Conservation (phyloP, 1,284 basidiomycete species). For the Farysia itapuensis region DNA sequence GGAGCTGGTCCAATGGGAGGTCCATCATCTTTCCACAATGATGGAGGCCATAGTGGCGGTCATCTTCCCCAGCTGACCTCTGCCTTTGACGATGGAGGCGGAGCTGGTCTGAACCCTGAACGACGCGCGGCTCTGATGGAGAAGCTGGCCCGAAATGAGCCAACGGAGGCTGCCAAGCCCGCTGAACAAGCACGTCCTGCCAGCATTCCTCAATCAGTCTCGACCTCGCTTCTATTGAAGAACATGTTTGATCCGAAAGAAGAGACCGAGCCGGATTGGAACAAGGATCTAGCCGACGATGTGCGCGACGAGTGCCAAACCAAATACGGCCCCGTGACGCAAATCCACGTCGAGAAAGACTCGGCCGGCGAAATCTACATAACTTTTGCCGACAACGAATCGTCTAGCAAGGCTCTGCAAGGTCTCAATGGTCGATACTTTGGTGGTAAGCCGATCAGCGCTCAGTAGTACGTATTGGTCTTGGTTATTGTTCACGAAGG, state of each 20-base stretch:
- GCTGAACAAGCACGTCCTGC: slow-evolving; percentile 66
- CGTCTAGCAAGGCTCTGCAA: slow-evolving; percentile 79
- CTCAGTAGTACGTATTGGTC: slow-evolving; percentile 43
- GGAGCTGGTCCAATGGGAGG: slow-evolving; percentile 8
- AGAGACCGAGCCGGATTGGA: slow-evolving; percentile 94
- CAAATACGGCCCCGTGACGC: slow-evolving; percentile 83
- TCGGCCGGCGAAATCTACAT: slow-evolving; percentile 91
- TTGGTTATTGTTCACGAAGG: neutral
- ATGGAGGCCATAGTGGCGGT: slow-evolving; percentile 21
- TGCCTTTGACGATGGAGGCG: slow-evolving; percentile 54
- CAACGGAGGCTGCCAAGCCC: slow-evolving; percentile 4
- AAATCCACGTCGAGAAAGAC: slow-evolving; percentile 91
- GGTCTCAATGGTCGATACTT: slow-evolving; percentile 79
- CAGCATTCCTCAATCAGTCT: slow-evolving; percentile 24
- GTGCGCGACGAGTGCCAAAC: slow-evolving; percentile 88
- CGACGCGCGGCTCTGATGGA: slow-evolving; percentile 55
- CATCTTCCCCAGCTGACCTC: slow-evolving; percentile 40
- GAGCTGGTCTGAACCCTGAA: slow-evolving; percentile 48
- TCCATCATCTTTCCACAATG: neutral
- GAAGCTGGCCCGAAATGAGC: slow-evolving; percentile 51
- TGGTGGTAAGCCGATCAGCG: slow-evolving; percentile 52
- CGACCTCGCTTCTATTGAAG: slow-evolving; percentile 67
- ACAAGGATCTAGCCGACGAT: slow-evolving; percentile 91
- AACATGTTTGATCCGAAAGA: slow-evolving; percentile 98
- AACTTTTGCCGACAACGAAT: slow-evolving; percentile 78